Evolutionary conservation across 2,329 filamentous ascomycete genomes (phyloP), one percentile per base, ranked within the genome.

Genomic region (Epichloe uncinata): DNA sequence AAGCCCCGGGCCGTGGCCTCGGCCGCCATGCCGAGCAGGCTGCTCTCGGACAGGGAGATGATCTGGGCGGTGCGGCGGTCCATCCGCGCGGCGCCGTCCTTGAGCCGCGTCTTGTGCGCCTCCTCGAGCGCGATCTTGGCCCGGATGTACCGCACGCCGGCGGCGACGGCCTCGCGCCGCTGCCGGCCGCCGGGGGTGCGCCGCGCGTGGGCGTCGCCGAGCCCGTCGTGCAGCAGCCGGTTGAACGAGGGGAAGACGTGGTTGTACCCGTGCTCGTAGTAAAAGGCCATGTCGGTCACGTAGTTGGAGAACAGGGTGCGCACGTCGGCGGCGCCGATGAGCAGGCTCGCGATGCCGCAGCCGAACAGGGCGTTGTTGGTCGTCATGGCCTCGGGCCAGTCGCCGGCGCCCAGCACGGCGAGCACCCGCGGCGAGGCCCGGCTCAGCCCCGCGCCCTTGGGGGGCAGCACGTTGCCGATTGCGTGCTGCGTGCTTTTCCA

Each of bases 251-350:
- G 55, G 37, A 55, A 58, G 22, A 57, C 49, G 18, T 54, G 45
- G 47, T 57, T 49, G 49, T 56, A 58, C n/a, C 55, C 54, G 46
- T 58, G 56, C 49, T 58, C 56, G 33, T 57, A 57, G 36, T 57
- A 58, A 42, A 58, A 57, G 35, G 22, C 55, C 55, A 58, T 57
- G 43, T 58, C 56, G 15, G 52, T 56, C 41, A 56, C 55, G 30
- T 57, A 56, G 42, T 58, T 58, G 48, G 56, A 58, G 48, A 57
- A 57, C 48, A 57, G 52, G 42, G 54, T 55, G 43, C 35, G 47
- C 22, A 48, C 54, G 34, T 58, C 51, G 12, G 53, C 53, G 13
- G 51, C 52, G 33, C 56, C 56, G 4, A 56, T 57, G 37, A 56
- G 49, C 47, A 58, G 30, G 37, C 47, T 52, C 42, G 52, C 50